phyloP scores from a whole-genome alignment of 1,139 yeast genomes.

The Yamadazyma friedrichii region DNA sequence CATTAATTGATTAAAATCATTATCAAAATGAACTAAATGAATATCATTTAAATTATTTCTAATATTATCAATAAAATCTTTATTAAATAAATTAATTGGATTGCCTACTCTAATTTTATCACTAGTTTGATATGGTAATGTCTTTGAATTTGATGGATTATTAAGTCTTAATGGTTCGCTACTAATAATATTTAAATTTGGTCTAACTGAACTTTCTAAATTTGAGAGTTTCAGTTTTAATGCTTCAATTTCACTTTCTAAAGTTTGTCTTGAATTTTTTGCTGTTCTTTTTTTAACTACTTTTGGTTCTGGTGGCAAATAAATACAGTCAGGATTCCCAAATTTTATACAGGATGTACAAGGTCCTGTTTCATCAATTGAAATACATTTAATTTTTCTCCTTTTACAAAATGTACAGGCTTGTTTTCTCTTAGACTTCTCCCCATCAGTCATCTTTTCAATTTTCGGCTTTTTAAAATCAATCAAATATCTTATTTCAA shows the following conservation, averaged over 20 bases:
- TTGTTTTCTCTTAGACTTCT: slow-evolving; percentile 10
- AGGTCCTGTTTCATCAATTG: slow-evolving; percentile 23
- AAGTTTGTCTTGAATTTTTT: slow-evolving; percentile 8
- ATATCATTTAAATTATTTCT: slow-evolving; percentile 5
- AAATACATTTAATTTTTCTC: slow-evolving; percentile 36
- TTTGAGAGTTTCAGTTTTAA: slow-evolving; percentile 9
- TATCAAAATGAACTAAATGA: slow-evolving; percentile 7
- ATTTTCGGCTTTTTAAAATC: neutral
- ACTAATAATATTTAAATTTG: neutral
- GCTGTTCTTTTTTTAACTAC: slow-evolving; percentile 5
- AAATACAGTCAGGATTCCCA: slow-evolving; percentile 14
- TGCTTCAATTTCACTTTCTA: slow-evolving; percentile 13
- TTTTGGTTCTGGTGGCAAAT: slow-evolving; percentile 12
- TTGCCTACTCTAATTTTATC: slow-evolving; percentile 5
- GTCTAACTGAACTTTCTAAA: slow-evolving; percentile 8
- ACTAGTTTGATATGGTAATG: neutral
- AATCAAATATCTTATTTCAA: no score
- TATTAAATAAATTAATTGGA: neutral
- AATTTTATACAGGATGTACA: slow-evolving; percentile 29
- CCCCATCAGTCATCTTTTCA: neutral
- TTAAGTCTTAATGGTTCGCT: neutral
- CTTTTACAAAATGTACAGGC: slow-evolving; percentile 38
- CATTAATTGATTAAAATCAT: slow-evolving; percentile 9
- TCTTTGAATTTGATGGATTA: neutral
- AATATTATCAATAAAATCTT: slow-evolving; percentile 3